Conservation (phyloP, 192 early-diverging fungal genomes). For the Kappamyces sp. region DNA sequence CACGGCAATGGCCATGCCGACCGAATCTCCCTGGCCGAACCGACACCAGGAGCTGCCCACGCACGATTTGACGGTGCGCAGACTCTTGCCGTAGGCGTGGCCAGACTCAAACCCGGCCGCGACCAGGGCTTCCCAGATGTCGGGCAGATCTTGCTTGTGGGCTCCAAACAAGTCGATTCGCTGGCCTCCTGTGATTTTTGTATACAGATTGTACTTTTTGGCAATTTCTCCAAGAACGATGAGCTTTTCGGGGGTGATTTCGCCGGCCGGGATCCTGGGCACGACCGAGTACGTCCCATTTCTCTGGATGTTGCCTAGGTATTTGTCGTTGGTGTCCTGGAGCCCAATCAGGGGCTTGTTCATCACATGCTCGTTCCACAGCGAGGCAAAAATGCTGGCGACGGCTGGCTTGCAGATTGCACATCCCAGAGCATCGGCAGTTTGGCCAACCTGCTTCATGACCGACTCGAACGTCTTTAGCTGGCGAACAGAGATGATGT, state of each 20-base stretch:
- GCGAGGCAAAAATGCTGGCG: constrained; percentile 56
- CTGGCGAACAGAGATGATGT: constrained; percentile 55
- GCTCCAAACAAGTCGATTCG: constrained; percentile 67
- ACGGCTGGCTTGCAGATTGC: constrained; percentile 60
- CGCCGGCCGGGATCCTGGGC: constrained; percentile 59
- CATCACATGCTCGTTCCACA: constrained; percentile 63
- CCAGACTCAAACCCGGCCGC: constrained; percentile 60
- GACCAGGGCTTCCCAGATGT: constrained; percentile 60
- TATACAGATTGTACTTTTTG: constrained; percentile 57
- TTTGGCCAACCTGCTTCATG: constrained; percentile 37
- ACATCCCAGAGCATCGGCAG: constrained; percentile 37
- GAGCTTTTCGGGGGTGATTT: constrained; percentile 64
- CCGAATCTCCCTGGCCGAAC: constrained; percentile 62
- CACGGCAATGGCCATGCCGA: constrained; percentile 57
- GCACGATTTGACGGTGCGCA: constrained; percentile 65
- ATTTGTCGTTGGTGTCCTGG: constrained; percentile 68
- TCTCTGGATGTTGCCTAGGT: constrained; percentile 65
- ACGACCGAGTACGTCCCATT: constrained; percentile 62
- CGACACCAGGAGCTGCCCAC: constrained; percentile 65
- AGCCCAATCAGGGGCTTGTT: constrained; percentile 36
- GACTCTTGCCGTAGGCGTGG: constrained; percentile 64
- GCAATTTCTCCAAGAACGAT: constrained; percentile 55
- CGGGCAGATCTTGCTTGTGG: constrained; percentile 57
- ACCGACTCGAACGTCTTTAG: constrained; percentile 48
- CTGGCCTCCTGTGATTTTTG: constrained; percentile 67